Percentiles rank a stretch among this genome's conserved stretches.
phyloP scores from a whole-genome alignment of 2,329 filamentous ascomycete genomes.

The Paraphoma chrysanthemicola region DNA sequence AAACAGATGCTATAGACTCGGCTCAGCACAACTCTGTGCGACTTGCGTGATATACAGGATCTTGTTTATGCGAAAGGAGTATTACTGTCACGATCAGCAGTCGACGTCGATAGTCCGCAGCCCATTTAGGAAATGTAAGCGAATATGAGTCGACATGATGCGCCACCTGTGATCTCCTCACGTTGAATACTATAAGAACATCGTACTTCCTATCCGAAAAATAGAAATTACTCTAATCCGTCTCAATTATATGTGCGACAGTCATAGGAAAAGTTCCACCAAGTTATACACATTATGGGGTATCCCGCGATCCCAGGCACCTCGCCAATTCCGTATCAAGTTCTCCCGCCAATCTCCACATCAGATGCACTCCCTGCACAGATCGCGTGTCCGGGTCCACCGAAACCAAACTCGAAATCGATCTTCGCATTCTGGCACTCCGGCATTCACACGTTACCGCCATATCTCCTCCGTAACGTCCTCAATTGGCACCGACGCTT shows the following conservation, averaged over 20 bases:
- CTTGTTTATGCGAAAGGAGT: too few relatives aligned
- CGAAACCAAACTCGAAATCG: slow-evolving; percentile 55
- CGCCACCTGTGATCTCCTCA: neutral
- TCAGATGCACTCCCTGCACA: neutral
- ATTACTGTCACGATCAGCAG: too few relatives aligned
- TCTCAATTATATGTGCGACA: neutral
- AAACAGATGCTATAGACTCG: too few relatives aligned
- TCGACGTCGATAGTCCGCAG: neutral
- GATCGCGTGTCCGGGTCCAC: slow-evolving; percentile 5
- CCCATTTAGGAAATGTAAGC: neutral
- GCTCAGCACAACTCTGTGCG: too few relatives aligned
- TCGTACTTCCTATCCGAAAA: neutral
- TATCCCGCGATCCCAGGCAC: slow-evolving; percentile 23
- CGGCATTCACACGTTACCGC: slow-evolving; percentile 58
- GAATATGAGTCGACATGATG: slow-evolving; percentile 13
- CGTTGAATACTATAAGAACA: neutral
- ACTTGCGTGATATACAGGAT: too few relatives aligned
- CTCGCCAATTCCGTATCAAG: slow-evolving; percentile 4
- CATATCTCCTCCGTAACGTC: slow-evolving; percentile 61
- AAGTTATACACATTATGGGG: slow-evolving; percentile 5
- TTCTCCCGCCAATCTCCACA: slow-evolving; percentile 1
- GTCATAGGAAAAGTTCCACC: neutral
- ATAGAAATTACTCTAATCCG: too few relatives aligned
- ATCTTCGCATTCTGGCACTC: slow-evolving; percentile 67
- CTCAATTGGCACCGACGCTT: slow-evolving; percentile 63